Evolutionary conservation across 2,329 filamentous ascomycete species (phyloP).

Genomic region (Scortechinia acanthostroma): DNA sequence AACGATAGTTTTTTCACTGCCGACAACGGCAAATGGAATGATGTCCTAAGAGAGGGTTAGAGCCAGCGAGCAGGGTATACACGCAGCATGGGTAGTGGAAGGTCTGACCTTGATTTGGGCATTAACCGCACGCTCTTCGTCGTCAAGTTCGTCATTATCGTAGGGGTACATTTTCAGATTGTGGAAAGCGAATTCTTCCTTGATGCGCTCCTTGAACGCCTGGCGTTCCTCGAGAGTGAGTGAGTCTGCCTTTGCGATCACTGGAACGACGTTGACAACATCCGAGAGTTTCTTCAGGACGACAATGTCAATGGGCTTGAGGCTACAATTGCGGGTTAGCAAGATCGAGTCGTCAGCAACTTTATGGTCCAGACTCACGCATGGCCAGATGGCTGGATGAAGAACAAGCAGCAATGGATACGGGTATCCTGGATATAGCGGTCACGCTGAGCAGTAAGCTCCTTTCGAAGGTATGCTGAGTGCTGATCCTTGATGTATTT

Average conservation of each 20-base stretch:
- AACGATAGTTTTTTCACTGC: conserved; percentile 95
- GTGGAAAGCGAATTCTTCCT: conserved; percentile 99
- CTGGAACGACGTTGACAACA: conserved; percentile 96
- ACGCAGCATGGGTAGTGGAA: not conserved
- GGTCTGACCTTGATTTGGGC: conserved; percentile 79
- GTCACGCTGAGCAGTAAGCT: conserved; percentile 97
- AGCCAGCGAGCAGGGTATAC: conserved; percentile 21
- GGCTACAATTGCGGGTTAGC: conserved; percentile 12
- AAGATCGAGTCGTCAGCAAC: not conserved
- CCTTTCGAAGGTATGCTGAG: conserved; percentile 97
- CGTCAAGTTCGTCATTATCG: conserved; percentile 97
- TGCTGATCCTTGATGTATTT: conserved; percentile 99
- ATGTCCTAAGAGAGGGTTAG: conserved; percentile 65
- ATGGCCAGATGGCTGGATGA: conserved; percentile 97
- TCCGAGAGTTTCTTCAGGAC: conserved; percentile 99
- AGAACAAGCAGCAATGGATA: conserved; percentile 99
- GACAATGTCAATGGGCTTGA: conserved; percentile 99
- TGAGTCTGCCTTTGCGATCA: conserved; percentile 97
- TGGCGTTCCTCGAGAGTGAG: conserved; percentile 90
- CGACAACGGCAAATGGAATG: conserved; percentile 94
- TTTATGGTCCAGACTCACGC: conserved; percentile 35
- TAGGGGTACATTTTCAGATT: conserved; percentile 99
- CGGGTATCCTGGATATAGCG: conserved; percentile 98
- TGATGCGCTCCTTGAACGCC: conserved; percentile 97
- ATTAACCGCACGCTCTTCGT: conserved; percentile 90